Base-by-base conservation (phyloP, 805 yeast genomes). In the Candida cerambycidarum region DNA sequence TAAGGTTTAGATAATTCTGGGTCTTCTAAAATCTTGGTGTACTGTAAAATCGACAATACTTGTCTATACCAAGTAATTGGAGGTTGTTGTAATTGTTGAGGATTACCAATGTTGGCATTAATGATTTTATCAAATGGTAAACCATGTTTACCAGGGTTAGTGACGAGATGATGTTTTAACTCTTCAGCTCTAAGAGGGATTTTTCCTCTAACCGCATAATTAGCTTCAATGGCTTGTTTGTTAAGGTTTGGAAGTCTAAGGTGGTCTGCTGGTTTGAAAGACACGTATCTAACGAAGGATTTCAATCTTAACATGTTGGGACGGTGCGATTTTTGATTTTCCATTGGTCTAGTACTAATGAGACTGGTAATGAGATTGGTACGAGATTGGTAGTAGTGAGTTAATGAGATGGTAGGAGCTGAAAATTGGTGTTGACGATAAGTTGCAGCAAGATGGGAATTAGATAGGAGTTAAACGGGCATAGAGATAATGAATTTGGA, bases 1-100 rank as follows among this genome's bases (percentile, higher is more conserved):
- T 68, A 72, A 1, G 59, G 43, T 11, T 55, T 39, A 5, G 63
- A 57, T 16, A 72, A 57, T 23, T 37, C 38, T 11, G 39, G 18
- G 10, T 24, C 25, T 13, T 36, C 40, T 32, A 90, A 54, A 39
- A 90, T 63, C 23, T 73, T 78, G 0, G 99, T 98, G 61, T 87
- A 85, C 66, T 93, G 97, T 53, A 92, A 67, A 33, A 90, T 63
- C 0, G 97, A 79, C 46, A 92, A 69, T 3, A 90, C 96, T 61
- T 90, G 95, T 55, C 99, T 78, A 65, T 89, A 90, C 71, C 93
- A 93, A n/a, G 96, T 87, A 54, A 93, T 73, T 1, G 99, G 99
- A 56, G 82, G 77, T 64, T 93, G 99, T 53, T 89, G 92, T 59
- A 93, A 74, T 62, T 92, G 98, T 65, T 93, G 99, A 2, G 99